These are phyloP conservation scores for Helicocarpus griseus DNA, from an alignment of 2,329 filamentous ascomycete species.

Conservation along the genomic window DNA sequence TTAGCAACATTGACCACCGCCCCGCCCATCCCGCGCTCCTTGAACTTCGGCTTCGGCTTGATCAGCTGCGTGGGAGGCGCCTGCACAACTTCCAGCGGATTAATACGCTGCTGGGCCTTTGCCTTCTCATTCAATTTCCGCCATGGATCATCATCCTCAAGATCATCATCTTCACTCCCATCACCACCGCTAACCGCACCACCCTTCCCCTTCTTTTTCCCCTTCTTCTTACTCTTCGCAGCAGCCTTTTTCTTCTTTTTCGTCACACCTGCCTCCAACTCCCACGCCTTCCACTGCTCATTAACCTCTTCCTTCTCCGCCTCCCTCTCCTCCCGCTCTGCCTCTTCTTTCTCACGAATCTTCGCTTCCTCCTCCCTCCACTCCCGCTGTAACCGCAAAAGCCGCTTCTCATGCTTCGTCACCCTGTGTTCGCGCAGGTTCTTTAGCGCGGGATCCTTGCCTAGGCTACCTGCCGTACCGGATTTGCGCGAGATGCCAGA, in stretches of 20 bases:
- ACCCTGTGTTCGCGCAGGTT: conserved; percentile 46
- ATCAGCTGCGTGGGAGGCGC: conserved; percentile 67
- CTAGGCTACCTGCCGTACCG: conserved; percentile 15
- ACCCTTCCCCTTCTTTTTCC: conserved; percentile 56
- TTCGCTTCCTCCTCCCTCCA: conserved; percentile 48
- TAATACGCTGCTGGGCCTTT: conserved; percentile 39
- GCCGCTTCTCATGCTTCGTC: conserved; percentile 76
- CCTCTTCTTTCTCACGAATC: conserved; percentile 64
- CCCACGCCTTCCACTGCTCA: conserved; percentile 54
- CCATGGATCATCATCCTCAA: conserved; percentile 58
- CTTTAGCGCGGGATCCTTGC: conserved; percentile 14
- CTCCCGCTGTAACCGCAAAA: conserved; percentile 50
- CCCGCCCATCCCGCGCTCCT: conserved; percentile 47
- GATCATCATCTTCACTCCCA: conserved; percentile 27
- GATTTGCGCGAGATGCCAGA: conserved; percentile 57
- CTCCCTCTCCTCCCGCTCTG: conserved; percentile 59
- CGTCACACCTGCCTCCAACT: conserved; percentile 44
- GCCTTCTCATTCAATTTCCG: conserved; percentile 59
- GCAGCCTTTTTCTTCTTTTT: conserved; percentile 46
- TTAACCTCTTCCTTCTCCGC: conserved; percentile 54
- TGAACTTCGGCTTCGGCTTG: conserved; percentile 53
- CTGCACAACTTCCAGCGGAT: conserved; percentile 48
- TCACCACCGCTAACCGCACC: conserved; percentile 49
- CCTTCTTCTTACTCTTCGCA: conserved; percentile 53
- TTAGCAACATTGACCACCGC: conserved; percentile 58